A percentile compares a stretch with the other conserved stretches of the same genome.
phyloP scores from a whole-genome alignment of 2,329 filamentous ascomycete species.

The Fusarium neocosmosporiellum region DNA sequence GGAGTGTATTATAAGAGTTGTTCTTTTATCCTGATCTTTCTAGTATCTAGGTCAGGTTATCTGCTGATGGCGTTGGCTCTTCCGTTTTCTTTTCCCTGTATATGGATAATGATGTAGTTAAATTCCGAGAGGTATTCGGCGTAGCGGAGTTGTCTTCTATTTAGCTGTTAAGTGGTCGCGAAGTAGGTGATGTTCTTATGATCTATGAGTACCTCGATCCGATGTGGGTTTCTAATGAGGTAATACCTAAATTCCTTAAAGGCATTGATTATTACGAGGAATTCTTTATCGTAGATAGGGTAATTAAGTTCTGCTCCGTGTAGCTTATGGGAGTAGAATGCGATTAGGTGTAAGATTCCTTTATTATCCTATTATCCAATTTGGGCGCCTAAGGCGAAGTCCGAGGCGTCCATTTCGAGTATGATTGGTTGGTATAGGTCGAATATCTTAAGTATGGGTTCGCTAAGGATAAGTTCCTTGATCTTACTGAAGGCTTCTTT shows the following conservation, averaged over 20 bases:
- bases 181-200: conserved; percentile 40
- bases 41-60: too few relatives aligned
- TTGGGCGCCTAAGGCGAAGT: accelerated
- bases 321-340: conserved; percentile 32
- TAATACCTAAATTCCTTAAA: conserved; percentile 42
- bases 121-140: too few relatives aligned
- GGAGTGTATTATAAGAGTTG: too few relatives aligned
- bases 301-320: conserved; percentile 38
- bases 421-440: neutral
- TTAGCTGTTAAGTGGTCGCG: conserved; percentile 27
- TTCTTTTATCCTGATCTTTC: too few relatives aligned
- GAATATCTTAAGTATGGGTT: neutral
- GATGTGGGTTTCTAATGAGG: conserved; percentile 19
- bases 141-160: conserved; percentile 11
- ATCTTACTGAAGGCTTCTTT: too few relatives aligned
- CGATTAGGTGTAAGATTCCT: too few relatives aligned
- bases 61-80: too few relatives aligned
- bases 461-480: conserved; percentile 35
- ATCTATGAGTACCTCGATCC: conserved; percentile 34
- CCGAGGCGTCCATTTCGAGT: neutral
- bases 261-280: conserved; percentile 37
- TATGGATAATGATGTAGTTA: too few relatives aligned
- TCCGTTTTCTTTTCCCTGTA: too few relatives aligned
- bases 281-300: conserved; percentile 39
- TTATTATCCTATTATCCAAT: too few relatives aligned